Evolutionary conservation across 352 stramenopile genomes (phyloP), one percentile per base, ranked within the genome.

Genomic region (Phytophthora syringae): DNA sequence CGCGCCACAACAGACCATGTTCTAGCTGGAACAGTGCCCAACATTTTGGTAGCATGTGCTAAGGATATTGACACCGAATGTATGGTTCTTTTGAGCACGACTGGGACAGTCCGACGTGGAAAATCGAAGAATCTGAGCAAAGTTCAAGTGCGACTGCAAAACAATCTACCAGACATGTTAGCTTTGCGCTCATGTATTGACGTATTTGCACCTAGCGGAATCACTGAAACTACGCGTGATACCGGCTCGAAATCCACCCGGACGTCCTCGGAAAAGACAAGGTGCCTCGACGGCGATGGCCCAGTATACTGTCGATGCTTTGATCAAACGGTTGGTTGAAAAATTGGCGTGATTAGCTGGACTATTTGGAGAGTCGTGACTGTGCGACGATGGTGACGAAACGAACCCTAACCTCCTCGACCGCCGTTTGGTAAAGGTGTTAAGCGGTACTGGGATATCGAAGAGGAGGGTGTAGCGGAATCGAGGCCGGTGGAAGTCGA

Each of bases 61-160:
- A 32, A 32, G 27, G 27, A 32, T 32, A 32, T 5, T 9, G 27
- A 9, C 27, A 32, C 27, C 27, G 27, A 32, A 10, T 32, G 5
- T 32, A n/a, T n/a, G n/a, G n/a, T 32, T 32, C 27, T 32, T 32
- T 32, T 32, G 27, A 32, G 27, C 27, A 32, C 27, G 27, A 32
- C 27, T 32, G 27, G 27, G 27, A 32, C 27, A 32, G 27, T 32
- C 27, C 27, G 5, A 10, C 27, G 27, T 32, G 27, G 27, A 32
- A 9, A 5, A 32, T 32, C 27, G 9, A 32, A 32, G 5, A 9
- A 32, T 32, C 27, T 9, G 27, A 32, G 5, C 27, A 32, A 42
- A 60, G n/a, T 60, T 44, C 34, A 67, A 55, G 43, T 60, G 58
- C 10, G 57, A 42, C 21, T 53, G 48, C 40, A 60, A 59, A 7